Evolutionary conservation across 2,329 filamentous ascomycete species (phyloP).

Genomic region (Sphaerulina populicola): DNA sequence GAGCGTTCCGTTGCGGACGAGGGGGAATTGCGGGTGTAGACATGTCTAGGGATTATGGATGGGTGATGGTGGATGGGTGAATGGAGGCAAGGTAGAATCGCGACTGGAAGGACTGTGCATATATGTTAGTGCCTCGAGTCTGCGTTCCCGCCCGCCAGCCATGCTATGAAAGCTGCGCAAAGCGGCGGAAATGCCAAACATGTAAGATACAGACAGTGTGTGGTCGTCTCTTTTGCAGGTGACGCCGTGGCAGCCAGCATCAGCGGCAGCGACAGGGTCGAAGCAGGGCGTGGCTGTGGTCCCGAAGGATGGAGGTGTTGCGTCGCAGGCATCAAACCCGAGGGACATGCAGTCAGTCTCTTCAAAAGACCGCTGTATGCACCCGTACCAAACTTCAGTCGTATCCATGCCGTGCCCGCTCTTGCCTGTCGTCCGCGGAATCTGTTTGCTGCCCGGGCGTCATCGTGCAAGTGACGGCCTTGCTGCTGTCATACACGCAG

Average conservation of each 20-base stretch:
- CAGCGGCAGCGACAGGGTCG: background rate
- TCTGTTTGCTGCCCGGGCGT: background rate
- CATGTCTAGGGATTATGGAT: background rate
- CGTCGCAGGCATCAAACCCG: background rate
- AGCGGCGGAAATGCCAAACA: conserved; percentile 4
- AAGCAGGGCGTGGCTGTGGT: background rate
- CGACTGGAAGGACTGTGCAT: conserved; percentile 2
- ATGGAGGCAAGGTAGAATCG: background rate
- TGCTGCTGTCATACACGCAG: conserved; percentile 3
- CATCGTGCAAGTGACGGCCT: background rate
- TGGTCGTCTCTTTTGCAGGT: background rate
- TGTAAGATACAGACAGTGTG: background rate
- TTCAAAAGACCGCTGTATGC: background rate
- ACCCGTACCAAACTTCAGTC: background rate
- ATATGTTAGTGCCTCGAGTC: conserved; percentile 9
- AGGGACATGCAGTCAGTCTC: background rate
- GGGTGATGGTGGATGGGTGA: background rate
- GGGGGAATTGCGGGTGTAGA: conserved; percentile 50
- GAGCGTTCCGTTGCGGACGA: conserved; percentile 47
- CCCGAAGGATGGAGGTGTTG: background rate
- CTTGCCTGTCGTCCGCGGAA: background rate
- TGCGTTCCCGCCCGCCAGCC: conserved; percentile 7
- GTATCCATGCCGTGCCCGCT: background rate
- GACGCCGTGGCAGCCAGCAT: conserved; percentile 1
- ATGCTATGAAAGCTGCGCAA: background rate